A percentile compares a stretch with the other conserved stretches of the same genome.
phyloP scores from a whole-genome alignment of 371 early-diverging fungal genomes.

The Mortierella sp. region DNA sequence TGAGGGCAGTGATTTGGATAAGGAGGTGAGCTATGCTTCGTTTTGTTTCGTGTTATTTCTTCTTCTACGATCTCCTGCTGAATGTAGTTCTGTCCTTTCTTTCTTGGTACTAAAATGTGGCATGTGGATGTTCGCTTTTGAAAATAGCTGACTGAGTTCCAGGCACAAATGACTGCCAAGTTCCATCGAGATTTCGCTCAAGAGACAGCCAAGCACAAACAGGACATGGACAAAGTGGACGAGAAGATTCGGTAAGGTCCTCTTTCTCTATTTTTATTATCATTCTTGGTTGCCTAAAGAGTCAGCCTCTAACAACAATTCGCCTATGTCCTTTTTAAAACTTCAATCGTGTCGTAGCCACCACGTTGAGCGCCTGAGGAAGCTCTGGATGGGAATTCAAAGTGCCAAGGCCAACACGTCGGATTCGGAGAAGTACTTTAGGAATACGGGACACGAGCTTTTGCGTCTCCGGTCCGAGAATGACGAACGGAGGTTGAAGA shows the following conservation, averaged over 20 bases:
- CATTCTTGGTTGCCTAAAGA: no score
- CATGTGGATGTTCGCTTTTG: no score
- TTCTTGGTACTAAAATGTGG: no score
- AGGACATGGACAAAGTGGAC: slow-evolving; percentile 5
- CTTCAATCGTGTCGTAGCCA: no score
- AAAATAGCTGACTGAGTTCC: slow-evolving; percentile 21
- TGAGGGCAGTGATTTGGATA: slow-evolving; percentile 29
- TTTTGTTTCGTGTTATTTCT: not conserved
- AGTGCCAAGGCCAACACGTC: slow-evolving; percentile 4
- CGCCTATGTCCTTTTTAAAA: not conserved
- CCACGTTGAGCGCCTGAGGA: slow-evolving; percentile 5
- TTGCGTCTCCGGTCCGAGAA: not conserved
- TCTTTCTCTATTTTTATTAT: not conserved
- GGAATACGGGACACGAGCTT: slow-evolving; percentile 8
- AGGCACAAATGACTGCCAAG: slow-evolving; percentile 18
- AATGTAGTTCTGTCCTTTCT: no score
- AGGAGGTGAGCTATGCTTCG: slow-evolving; percentile 14
- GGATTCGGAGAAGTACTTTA: slow-evolving; percentile 14
- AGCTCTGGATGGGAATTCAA: slow-evolving; percentile 5
- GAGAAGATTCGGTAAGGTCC: slow-evolving; percentile 10
- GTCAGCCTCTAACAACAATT: not conserved
- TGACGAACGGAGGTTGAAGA: no score
- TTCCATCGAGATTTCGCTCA: slow-evolving; percentile 1
- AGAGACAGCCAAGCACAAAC: slow-evolving; percentile 4
- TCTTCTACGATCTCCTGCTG: not conserved